Evolutionary conservation across 2,329 filamentous ascomycete species (phyloP).

Genomic region (Shiraia bambusicola): DNA sequence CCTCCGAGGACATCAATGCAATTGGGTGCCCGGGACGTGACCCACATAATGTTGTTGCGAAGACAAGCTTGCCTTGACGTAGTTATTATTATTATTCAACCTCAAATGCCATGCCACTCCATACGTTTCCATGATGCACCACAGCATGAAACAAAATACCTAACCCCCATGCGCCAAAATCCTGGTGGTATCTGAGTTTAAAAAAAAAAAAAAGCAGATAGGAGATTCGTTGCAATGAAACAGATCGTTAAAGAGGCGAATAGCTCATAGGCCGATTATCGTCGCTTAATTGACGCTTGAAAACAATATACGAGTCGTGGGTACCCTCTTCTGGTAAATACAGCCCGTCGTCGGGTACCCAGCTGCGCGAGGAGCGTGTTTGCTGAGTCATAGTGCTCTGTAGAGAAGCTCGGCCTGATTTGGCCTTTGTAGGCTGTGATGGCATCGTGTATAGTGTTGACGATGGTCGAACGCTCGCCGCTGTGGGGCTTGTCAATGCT

Average conservation of each 20-base stretch:
- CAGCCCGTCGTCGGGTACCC: conserved; percentile 27
- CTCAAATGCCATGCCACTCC: too few relatives aligned
- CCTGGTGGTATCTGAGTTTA: too few relatives aligned
- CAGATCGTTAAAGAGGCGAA: conserved; percentile 17
- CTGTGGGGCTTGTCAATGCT: conserved; percentile 9
- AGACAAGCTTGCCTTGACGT: not conserved
- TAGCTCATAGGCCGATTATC: conserved; percentile 24
- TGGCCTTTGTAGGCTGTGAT: conserved; percentile 13
- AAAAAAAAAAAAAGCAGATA: too few relatives aligned
- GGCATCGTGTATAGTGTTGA: conserved; percentile 26
- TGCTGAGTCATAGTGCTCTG: conserved; percentile 17
- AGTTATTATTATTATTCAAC: too few relatives aligned
- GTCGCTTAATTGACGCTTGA: conserved; percentile 11
- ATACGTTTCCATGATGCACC: not conserved
- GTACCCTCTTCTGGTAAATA: conserved; percentile 25
- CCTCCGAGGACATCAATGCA: not conserved
- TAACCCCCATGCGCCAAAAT: too few relatives aligned
- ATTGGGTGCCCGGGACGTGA: not conserved
- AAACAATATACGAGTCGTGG: conserved; percentile 19
- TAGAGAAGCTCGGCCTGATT: conserved; percentile 12
- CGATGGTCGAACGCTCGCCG: conserved; percentile 19
- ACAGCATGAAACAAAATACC: too few relatives aligned
- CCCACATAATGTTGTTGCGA: not conserved
- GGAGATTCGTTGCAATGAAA: not conserved
- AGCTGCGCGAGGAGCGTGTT: conserved; percentile 21